These are phyloP conservation scores for Alternaria sp. DNA, from an alignment of 2,329 filamentous ascomycete species.

Conservation along the genomic window DNA sequence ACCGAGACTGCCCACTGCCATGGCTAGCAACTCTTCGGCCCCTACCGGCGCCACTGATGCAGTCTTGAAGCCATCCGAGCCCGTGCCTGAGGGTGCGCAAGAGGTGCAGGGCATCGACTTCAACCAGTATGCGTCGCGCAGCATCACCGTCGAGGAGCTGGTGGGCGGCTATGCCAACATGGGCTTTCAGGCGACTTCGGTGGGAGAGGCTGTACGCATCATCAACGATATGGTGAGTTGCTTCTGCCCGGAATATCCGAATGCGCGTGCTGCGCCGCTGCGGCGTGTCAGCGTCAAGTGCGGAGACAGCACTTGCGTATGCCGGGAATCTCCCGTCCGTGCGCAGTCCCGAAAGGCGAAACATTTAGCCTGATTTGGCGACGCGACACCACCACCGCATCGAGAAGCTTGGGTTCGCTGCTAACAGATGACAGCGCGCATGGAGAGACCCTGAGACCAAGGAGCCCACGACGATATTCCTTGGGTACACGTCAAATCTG, in stretches of 20 bases:
- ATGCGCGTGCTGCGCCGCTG: conserved; percentile 14
- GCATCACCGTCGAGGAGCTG: conserved; percentile 86
- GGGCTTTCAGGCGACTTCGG: conserved; percentile 82
- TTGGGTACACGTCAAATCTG: conserved; percentile 96
- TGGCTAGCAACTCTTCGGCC: conserved; percentile 34
- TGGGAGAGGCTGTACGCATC: conserved; percentile 86
- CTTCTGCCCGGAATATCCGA: conserved; percentile 14
- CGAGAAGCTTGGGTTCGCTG: conserved; percentile 29
- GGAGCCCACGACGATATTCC: conserved; percentile 87
- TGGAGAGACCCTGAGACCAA: conserved; percentile 83
- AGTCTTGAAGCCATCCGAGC: conserved; percentile 83
- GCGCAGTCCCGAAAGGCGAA: conserved; percentile 28
- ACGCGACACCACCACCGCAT: conserved; percentile 29
- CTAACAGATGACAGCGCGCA: conserved; percentile 63
- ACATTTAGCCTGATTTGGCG: conserved; percentile 43
- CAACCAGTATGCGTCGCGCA: conserved; percentile 74
- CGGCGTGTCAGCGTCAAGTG: conserved; percentile 18
- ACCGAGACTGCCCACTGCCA: background rate
- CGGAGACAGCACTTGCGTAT: conserved; percentile 26
- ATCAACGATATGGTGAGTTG: conserved; percentile 88
- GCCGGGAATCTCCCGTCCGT: conserved; percentile 28
- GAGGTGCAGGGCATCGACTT: conserved; percentile 93
- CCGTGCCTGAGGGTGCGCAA: conserved; percentile 77
- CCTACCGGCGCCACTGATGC: conserved; percentile 68
- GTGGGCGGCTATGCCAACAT: conserved; percentile 82